These are phyloP conservation scores for Saposhnikovia divaricata DNA, from an alignment of 129 eudicot species.

Conservation along the genomic window DNA sequence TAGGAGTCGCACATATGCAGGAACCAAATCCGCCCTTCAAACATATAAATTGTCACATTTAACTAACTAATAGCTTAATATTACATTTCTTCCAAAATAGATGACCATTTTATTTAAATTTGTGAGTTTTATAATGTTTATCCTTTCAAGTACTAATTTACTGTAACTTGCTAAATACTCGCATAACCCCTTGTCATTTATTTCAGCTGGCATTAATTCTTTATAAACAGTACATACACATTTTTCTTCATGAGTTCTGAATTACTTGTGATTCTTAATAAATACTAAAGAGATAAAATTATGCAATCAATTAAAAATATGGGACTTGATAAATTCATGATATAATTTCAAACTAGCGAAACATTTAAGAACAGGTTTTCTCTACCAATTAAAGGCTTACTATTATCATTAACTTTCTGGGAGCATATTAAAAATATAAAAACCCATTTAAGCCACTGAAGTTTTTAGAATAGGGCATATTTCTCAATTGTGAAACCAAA, in stretches of 20 bases:
- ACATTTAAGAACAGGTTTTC: background rate
- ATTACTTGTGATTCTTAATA: background rate
- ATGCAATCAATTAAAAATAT: background rate
- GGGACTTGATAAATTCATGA: background rate
- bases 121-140: background rate
- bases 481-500: background rate
- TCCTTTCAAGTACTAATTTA: background rate
- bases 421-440: background rate
- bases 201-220: background rate
- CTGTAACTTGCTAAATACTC: too few species aligned
- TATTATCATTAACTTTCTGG: background rate
- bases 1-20: conserved; percentile 96
- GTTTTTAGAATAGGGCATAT: background rate
- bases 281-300: background rate
- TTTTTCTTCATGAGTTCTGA: background rate
- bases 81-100: background rate
- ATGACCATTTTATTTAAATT: background rate
- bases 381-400: background rate
- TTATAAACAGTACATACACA: background rate
- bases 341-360: background rate
- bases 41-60: background rate
- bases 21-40: conserved; percentile 88
- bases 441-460: background rate
- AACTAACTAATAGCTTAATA: background rate
- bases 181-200: background rate